These are phyloP conservation scores for Kurtzmaniella natalensis DNA, from an alignment of 1,139 yeast species.

Conservation along the genomic window DNA sequence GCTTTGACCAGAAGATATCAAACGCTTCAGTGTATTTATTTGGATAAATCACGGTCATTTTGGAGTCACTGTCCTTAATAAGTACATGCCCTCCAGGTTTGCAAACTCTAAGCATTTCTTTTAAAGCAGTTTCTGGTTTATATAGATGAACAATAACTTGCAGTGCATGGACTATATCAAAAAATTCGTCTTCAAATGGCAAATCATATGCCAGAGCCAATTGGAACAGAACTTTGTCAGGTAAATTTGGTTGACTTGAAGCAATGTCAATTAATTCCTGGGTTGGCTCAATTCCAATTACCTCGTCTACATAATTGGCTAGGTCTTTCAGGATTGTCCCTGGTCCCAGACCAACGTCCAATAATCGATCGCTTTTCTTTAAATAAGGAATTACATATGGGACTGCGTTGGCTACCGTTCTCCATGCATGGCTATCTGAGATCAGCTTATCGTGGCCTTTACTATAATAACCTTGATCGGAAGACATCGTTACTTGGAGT, in stretches of 20 bases:
- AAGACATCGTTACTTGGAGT: no score
- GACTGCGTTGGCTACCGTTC: constrained; percentile 28
- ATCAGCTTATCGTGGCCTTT: constrained; percentile 19
- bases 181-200: constrained; percentile 30
- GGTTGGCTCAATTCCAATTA: constrained; percentile 33
- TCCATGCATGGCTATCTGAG: constrained; percentile 31
- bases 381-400: constrained; percentile 24
- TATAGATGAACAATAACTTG: constrained; percentile 36
- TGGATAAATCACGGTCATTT: constrained; percentile 17
- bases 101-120: constrained; percentile 30
- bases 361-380: constrained; percentile 21
- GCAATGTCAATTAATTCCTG: constrained; percentile 26
- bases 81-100: constrained; percentile 37
- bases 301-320: constrained; percentile 26
- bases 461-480: constrained; percentile 20
- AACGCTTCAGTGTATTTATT: constrained; percentile 13
- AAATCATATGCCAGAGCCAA: constrained; percentile 27
- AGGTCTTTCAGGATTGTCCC: constrained; percentile 36
- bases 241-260: constrained; percentile 10
- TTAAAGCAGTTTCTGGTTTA: constrained; percentile 26
- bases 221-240: constrained; percentile 22
- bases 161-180: constrained; percentile 36
- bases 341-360: constrained; percentile 43
- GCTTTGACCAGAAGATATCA: constrained; percentile 8
- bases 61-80: constrained; percentile 28